Evolutionary conservation across 345 rosid genomes (phyloP).

Genomic region (Erodium maritimum): DNA sequence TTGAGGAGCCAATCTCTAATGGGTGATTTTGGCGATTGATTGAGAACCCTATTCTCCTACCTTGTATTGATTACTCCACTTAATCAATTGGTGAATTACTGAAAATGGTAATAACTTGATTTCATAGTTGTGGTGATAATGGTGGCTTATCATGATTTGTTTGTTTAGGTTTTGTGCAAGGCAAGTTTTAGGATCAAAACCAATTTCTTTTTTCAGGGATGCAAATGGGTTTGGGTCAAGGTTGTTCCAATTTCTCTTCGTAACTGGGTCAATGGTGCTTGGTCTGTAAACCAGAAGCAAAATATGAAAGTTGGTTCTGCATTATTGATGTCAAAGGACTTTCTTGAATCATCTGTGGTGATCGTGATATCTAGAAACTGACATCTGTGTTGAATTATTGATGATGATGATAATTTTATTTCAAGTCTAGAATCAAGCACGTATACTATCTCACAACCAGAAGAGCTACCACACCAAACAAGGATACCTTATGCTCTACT

Average conservation of each 20-base stretch:
- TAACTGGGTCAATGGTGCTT: not conserved
- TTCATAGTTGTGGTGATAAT: not conserved
- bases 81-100: not conserved
- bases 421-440: constrained; percentile 13
- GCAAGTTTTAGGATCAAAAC: not conserved
- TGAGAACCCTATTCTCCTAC: no score
- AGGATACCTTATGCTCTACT: constrained; percentile 10
- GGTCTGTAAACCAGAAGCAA: not conserved
- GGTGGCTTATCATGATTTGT: not conserved
- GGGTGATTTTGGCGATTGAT: no score
- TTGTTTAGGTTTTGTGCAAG: not conserved
- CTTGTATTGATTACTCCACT: not conserved
- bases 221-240: not conserved
- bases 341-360: not conserved
- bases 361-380: not conserved
- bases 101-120: not conserved
- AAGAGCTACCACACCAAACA: constrained; percentile 7
- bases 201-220: not conserved
- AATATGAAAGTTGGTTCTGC: not conserved
- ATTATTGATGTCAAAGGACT: not conserved
- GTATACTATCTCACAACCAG: constrained; percentile 8
- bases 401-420: constrained; percentile 9
- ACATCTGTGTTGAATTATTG: not conserved
- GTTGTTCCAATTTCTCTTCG: not conserved
- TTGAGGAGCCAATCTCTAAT: no score